Conservation (phyloP, 2,329 filamentous ascomycete genomes). For the Curvularia hawaiiensis region DNA sequence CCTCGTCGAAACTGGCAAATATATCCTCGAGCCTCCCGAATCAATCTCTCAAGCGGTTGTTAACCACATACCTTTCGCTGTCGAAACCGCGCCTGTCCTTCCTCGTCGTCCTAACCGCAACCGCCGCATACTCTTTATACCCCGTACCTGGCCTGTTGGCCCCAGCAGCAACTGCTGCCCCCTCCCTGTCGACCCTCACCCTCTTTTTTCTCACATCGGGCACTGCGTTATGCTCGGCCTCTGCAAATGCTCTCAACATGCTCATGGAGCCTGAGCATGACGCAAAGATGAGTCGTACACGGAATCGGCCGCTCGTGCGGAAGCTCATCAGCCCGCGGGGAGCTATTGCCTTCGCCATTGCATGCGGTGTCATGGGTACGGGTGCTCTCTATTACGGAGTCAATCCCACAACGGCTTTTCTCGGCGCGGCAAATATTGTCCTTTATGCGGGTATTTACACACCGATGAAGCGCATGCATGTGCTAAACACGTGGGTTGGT, state of each 20-base stretch:
- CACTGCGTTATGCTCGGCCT: slow-evolving; percentile 86
- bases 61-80: slow-evolving; percentile 85
- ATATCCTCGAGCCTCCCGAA: slow-evolving; percentile 62
- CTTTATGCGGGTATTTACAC: slow-evolving; percentile 95
- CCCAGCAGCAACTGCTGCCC: slow-evolving; percentile 68
- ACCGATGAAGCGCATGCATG: slow-evolving; percentile 84
- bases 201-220: slow-evolving; percentile 90
- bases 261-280: slow-evolving; percentile 90
- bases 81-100: slow-evolving; percentile 95
- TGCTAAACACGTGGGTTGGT: slow-evolving; percentile 92
- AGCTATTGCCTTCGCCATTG: slow-evolving; percentile 79
- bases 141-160: slow-evolving; percentile 86
- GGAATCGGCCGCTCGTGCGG: slow-evolving; percentile 86
- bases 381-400: slow-evolving; percentile 84
- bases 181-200: slow-evolving; percentile 87
- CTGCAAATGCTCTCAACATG: slow-evolving; percentile 97
- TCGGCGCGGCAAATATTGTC: slow-evolving; percentile 83
- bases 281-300: slow-evolving; percentile 89
- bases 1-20: slow-evolving; percentile 64
- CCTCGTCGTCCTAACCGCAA: slow-evolving; percentile 88
- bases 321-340: slow-evolving; percentile 73
- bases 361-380: slow-evolving; percentile 71
- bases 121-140: slow-evolving; percentile 89
- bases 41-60: slow-evolving; percentile 65
- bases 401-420: slow-evolving; percentile 87